Percentiles rank a stretch among this genome's conserved stretches.
Conservation (phyloP, 805 yeast species). For the Wickerhamiella dianesei region DNA sequence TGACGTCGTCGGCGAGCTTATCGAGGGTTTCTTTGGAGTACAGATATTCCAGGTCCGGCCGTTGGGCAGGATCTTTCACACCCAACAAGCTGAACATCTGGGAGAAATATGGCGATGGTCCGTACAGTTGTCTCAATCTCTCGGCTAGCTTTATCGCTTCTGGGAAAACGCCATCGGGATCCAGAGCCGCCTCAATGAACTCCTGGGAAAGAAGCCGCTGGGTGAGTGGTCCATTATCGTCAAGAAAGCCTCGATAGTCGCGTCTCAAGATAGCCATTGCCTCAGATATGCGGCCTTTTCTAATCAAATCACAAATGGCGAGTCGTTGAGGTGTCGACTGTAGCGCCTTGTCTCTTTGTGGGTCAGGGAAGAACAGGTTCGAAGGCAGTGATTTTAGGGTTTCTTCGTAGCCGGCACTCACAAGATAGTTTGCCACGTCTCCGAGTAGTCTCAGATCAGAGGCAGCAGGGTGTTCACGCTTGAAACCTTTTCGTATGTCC, state of each 20-base stretch:
- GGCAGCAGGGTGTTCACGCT: background rate
- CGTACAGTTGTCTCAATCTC: background rate
- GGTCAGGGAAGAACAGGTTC: background rate
- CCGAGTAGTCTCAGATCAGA: background rate
- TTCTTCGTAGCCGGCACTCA: background rate
- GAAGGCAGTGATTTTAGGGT: background rate
- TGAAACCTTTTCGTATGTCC: background rate
- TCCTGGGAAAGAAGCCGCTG: no score
- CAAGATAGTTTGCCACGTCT: background rate
- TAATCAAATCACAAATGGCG: background rate
- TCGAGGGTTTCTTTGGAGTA: background rate
- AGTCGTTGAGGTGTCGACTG: background rate
- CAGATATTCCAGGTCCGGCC: background rate
- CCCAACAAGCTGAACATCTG: background rate
- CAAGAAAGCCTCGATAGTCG: background rate
- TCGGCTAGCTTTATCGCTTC: background rate
- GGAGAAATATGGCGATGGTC: background rate
- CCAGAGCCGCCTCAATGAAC: background rate
- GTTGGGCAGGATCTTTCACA: background rate
- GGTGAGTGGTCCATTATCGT: no score
- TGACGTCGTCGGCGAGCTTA: background rate
- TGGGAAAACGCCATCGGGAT: background rate
- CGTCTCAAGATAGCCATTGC: background rate
- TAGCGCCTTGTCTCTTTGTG: background rate
- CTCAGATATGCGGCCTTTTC: background rate